Evolutionary conservation across 345 rosid species (phyloP), one percentile per base, ranked within the genome.

Genomic region (Camelina hispida): DNA sequence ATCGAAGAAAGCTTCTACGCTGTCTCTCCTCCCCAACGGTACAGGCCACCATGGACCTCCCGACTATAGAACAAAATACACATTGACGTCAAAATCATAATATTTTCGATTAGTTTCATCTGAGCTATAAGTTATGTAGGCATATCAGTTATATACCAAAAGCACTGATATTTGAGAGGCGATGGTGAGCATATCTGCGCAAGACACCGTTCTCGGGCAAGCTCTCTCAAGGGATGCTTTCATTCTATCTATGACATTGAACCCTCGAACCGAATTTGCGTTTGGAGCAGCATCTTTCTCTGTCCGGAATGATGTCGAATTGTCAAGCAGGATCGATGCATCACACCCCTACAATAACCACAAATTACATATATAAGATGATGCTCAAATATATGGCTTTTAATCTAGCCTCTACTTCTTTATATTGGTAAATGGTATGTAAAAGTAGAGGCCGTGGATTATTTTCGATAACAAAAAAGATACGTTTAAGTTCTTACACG

Each of bases 211-310:
- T 35, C 72, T 63, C 5, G 90, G 88, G 10, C 90, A 86, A 23
- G 46, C 68, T 22, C n/a, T 47, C 77, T 84, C 94, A 64, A 87
- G 7, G 2, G 54, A 74, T 16, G 66, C 9, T 80, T 89, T 89
- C 85, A 87, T 87, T 34, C 32, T 43, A 65, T 89, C 94, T 23
- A 87, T 74, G 20, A 85, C 88, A 0, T 81, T 46, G 34, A 72
- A 87, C 6, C 91, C 94, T 67, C 91, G 78, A 1, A 50, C 81
- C 1, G 94, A 89, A 38, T 89, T 89, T 46, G 65, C 78, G 55
- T 87, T 89, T 5, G 85, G 82, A 37, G 11, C 0, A 2, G 93
- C 84, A 53, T 81, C 82, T 74, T 88, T 88, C 76, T 88, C 90
- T 5, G 82, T 78, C 3, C 56, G 18, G 51, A 83, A 79, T 3